A percentile compares a stretch with the other conserved stretches of the same genome.
phyloP scores from a whole-genome alignment of 768 basidiomycete species.

The Neoboletus magnificus region DNA sequence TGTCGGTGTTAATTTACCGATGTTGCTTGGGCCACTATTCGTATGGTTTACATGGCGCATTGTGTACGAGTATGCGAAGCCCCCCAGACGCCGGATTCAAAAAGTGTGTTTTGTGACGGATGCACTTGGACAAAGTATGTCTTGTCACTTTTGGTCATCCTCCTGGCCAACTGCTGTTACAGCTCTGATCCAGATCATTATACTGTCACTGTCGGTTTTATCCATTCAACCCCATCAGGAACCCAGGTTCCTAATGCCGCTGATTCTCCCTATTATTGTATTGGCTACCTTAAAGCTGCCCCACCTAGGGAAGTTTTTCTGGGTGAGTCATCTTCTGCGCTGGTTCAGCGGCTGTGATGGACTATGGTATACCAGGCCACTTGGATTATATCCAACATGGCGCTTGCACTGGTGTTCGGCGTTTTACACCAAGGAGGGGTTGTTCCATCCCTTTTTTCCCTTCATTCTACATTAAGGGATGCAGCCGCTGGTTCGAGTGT shows the following conservation, averaged over 20 bases:
- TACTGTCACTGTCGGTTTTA: conserved; percentile 28
- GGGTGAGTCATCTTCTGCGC: conserved; percentile 23
- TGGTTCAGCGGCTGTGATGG: background rate
- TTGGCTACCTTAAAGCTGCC: conserved; percentile 27
- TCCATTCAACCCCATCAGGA: conserved; percentile 40
- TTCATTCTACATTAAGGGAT: conserved; percentile 26
- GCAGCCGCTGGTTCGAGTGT: background rate
- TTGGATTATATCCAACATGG: conserved; percentile 30
- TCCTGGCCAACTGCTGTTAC: background rate
- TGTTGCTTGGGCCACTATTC: conserved; percentile 38
- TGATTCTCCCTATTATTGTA: conserved; percentile 33
- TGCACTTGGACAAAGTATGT: conserved; percentile 19
- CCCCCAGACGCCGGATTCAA: background rate
- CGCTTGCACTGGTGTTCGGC: conserved; percentile 34
- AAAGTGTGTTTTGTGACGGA: conserved; percentile 11
- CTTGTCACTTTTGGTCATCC: background rate
- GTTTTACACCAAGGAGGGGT: conserved; percentile 40
- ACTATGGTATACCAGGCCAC: conserved; percentile 16
- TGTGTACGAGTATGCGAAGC: conserved; percentile 4
- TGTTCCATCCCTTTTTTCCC: conserved; percentile 36
- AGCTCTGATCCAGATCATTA: conserved; percentile 32
- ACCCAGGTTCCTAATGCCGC: conserved; percentile 36
- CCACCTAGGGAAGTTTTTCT: conserved; percentile 30
- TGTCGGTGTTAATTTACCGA: conserved; percentile 37
- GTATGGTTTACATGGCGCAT: conserved; percentile 20